Evolutionary conservation across 2,329 filamentous ascomycete species (phyloP), one percentile per base, ranked within the genome.

Genomic region (Exophiala aquamarina): DNA sequence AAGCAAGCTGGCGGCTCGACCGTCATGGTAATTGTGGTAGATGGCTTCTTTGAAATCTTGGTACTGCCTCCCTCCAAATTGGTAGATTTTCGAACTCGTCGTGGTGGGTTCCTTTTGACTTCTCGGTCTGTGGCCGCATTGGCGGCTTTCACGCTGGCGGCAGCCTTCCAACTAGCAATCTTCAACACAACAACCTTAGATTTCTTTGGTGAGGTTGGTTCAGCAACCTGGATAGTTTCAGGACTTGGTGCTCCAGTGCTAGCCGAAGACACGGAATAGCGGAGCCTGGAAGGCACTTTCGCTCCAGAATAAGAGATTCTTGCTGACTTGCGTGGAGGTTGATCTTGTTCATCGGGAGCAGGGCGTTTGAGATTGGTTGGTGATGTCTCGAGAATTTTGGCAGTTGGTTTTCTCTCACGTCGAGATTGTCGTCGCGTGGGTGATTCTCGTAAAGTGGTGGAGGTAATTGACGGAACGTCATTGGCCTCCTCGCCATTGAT

Each of bases 351-450:
- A 28, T 50, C 47, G 28, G 43, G 17, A 9, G 47, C 41, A n/a
- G 50, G 37, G 31, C 50, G 53, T 32, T 56, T 56, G 15, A 44
- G 47, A 34, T 44, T 14, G 3, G 44, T 43, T n/a, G 20, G 21
- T 33, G 41, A 29, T 8, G 40, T 44, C 31, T 44, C 49, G 15
- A 54, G 33, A 20, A 44, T 34, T 44, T 56, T 56, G 17, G 44
- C 47, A 14, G 53, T 49, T 9, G 47, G 50, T 41, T 53, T 56
- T 13, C 50, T 40, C 21, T 56, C 53, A 19, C 53, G 44, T 21
- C 28, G 44, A 17, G 53, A 56, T 13, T 21, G 18, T 36, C 53
- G 34, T 14, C 50, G 41, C 17, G 47, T 31, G 18, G 51, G 45
- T 23, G 47, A 46, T n/a, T 50, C 33, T 17, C 7, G 8, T 7